These are phyloP conservation scores for Tubosaeta sp. DNA, from an alignment of 768 basidiomycete species.

Conservation along the genomic window DNA sequence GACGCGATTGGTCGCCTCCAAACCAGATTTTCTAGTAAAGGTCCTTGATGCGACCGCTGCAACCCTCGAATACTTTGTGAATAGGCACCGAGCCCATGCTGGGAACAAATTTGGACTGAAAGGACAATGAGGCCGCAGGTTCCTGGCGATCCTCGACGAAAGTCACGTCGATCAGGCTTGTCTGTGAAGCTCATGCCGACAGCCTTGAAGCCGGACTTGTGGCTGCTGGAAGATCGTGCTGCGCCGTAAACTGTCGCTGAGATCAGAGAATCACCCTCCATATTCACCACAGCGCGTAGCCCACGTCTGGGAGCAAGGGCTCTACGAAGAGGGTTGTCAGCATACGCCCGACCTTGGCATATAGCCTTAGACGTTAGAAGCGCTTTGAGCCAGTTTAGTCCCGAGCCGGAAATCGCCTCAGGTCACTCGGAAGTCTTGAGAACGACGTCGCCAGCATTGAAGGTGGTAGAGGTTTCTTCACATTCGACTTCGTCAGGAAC, in stretches of 20 bases:
- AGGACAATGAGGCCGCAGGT: conserved; percentile 69
- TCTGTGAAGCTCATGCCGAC: conserved; percentile 63
- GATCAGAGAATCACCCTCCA: conserved; percentile 40
- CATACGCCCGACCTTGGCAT: conserved; percentile 80
- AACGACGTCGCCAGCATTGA: conserved; percentile 46
- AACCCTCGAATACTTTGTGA: conserved; percentile 78
- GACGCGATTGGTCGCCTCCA: conserved; percentile 75
- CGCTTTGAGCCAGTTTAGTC: conserved; percentile 83
- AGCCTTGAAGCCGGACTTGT: conserved; percentile 76
- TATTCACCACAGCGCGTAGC: conserved; percentile 70
- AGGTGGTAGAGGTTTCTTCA: conserved; percentile 41
- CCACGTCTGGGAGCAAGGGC: conserved; percentile 76
- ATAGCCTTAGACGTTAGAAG: conserved; percentile 77
- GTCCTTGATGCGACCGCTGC: conserved; percentile 89
- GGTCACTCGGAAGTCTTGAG: conserved; percentile 79
- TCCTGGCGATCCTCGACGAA: conserved; percentile 81
- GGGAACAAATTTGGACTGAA: conserved; percentile 85
- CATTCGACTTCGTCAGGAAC: conserved; percentile 40
- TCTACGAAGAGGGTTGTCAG: conserved; percentile 86
- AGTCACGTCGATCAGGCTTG: conserved; percentile 61
- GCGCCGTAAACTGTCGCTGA: conserved; percentile 71
- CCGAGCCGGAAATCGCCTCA: conserved; percentile 74
- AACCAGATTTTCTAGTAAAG: conserved; percentile 99
- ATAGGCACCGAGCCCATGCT: conserved; percentile 88
- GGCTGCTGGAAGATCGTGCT: conserved; percentile 74